Conservation (phyloP, 1,284 basidiomycete genomes). For the Xanthoconium separans region DNA sequence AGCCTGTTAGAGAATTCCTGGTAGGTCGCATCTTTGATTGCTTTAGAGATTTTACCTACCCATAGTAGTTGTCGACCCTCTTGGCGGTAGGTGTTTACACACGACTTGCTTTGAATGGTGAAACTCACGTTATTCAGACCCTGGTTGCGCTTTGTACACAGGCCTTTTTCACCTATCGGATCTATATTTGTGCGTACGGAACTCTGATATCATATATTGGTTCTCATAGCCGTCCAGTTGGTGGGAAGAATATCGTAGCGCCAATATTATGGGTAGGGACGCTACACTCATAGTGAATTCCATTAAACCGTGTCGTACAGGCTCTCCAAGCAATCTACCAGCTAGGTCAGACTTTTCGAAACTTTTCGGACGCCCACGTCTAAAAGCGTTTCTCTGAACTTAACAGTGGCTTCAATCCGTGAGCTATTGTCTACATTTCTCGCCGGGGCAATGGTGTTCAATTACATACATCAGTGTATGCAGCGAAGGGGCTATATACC, state of each 20-base stretch:
- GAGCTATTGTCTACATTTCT: neutral
- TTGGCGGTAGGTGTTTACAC: neutral
- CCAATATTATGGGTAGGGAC: slow-evolving; percentile 8
- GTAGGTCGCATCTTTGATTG: neutral
- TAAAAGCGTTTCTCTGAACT: neutral
- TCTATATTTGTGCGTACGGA: neutral
- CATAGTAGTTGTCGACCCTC: neutral
- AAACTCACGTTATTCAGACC: neutral
- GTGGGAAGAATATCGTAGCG: neutral
- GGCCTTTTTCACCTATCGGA: neutral
- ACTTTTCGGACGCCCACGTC: too few species aligned
- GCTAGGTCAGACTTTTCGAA: slow-evolving; percentile 1
- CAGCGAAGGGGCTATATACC: neutral
- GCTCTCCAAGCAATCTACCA: neutral
- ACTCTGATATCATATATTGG: neutral
- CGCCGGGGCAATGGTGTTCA: neutral
- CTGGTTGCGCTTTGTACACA: neutral
- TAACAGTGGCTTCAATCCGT: neutral
- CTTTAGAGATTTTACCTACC: neutral
- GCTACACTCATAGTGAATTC: neutral
- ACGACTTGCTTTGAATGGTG: neutral
- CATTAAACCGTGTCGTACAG: neutral
- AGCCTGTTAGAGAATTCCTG: neutral
- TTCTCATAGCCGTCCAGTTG: neutral
- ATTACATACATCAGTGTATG: neutral